Base-by-base conservation (phyloP, 2,329 filamentous ascomycete species). In the Neofusicoccum umdonicola region DNA sequence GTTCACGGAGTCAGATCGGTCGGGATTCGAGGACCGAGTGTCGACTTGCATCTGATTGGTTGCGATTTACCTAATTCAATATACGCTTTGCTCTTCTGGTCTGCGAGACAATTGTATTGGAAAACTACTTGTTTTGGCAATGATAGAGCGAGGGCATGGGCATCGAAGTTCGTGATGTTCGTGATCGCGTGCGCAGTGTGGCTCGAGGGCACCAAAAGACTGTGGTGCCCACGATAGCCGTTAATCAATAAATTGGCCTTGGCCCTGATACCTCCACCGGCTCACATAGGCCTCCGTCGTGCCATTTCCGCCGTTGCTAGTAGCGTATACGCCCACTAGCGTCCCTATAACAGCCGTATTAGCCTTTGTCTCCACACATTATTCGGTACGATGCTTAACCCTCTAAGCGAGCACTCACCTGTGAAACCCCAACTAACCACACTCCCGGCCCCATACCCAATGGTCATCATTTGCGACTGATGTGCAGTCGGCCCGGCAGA, bases 241-340 rank as follows among this genome's bases (percentile, higher is more conserved):
- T 61, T 31, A 61, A n/a, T 61, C 57, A n/a, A 50, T 41, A n/a
- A 37, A n/a, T 50, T 61, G 57, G 31, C 57, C 57, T 45, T 61
- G 57, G 77, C 62, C 77, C 71, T 64, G 71, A 67, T 84, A 85
- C 64, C 72, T 76, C 82, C 83, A 85, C 19, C 79, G 74, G 5
- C 74, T 78, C 56, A 85, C 72, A 69, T 83, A 85, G 3, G 80
- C 82, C 3, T 79, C 76, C 37, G 79, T 79, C 2, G 69, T 76
- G 2, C 77, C 79, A 11, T 76, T 71, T 1, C 77, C 77, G 0
- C 83, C 83, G 67, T 86, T 86, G 34, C 74, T 83, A 3, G 84
- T 86, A 45, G 80, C 80, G 69, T 85, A 86, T 0, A 81, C 77
- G 0, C 84, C 84, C 0, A 87, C 66, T 19, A 86, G 72, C 1